Evolutionary conservation across 192 early-diverging fungal genomes (phyloP).

Genomic region (Chytriomyces sp.): DNA sequence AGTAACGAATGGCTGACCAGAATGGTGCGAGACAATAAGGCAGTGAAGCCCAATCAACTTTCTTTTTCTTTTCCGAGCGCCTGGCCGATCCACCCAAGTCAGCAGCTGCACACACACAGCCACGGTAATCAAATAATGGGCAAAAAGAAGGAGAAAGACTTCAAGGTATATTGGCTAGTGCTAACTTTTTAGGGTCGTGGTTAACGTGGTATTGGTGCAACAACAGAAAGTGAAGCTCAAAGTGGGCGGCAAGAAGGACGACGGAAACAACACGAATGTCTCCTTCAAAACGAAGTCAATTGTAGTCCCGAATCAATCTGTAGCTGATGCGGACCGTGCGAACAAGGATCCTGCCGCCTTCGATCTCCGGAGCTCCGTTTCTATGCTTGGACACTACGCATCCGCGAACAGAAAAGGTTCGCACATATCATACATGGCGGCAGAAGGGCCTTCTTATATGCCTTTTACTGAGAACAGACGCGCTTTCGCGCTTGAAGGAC

Average conservation of each 20-base stretch:
- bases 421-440: background rate
- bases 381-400: background rate
- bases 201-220: no score
- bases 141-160: conserved; percentile 27
- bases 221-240: conserved; percentile 20
- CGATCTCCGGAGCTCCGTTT: background rate
- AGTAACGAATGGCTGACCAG: background rate
- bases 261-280: conserved; percentile 10
- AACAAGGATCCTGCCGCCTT: background rate
- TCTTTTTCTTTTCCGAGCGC: conserved; percentile 8
- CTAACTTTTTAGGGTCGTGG: background rate
- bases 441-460: background rate
- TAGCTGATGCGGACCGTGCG: background rate
- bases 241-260: conserved; percentile 8
- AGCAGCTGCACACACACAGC: background rate
- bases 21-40: background rate
- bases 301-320: conserved; percentile 16
- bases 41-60: background rate
- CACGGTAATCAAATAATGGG: background rate
- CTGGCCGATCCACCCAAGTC: background rate
- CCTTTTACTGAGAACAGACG: background rate
- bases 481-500: conserved; percentile 3
- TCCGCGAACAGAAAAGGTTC: background rate
- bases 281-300: conserved; percentile 21
- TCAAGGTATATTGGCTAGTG: background rate